A percentile compares a stretch with the other conserved stretches of the same genome.
Conservation (phyloP, 257 asterid genomes). For the Hygrophila difformis region DNA sequence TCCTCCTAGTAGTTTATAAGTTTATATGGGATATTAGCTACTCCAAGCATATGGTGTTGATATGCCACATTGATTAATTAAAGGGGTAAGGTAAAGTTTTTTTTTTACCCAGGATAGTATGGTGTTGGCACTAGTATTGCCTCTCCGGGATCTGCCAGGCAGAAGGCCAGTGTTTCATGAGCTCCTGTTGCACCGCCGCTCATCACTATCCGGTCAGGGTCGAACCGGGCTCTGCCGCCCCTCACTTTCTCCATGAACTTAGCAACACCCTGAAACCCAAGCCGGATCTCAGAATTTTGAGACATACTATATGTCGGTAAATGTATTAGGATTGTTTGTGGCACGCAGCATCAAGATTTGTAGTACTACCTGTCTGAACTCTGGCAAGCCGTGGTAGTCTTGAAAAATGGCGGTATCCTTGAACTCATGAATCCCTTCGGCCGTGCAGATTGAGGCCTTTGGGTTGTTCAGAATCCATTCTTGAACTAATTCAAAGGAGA, state of each 20-base stretch:
- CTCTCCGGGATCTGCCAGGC: slow-evolving; percentile 80
- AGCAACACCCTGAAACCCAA: slow-evolving; percentile 67
- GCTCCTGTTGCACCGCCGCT: slow-evolving; percentile 94
- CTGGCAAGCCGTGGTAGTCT: slow-evolving; percentile 71
- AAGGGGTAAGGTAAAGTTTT: too few relatives aligned
- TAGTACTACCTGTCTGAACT: slow-evolving; percentile 54
- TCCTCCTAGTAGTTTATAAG: too few relatives aligned
- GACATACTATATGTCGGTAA: too few relatives aligned
- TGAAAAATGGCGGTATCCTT: slow-evolving; percentile 57
- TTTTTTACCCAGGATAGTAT: slow-evolving; percentile 92
- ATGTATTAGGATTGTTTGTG: too few relatives aligned
- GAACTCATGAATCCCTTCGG: slow-evolving; percentile 41
- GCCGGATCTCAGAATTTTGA: neutral
- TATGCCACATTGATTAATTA: too few relatives aligned
- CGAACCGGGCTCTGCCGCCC: slow-evolving; percentile 55
- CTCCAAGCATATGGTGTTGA: too few relatives aligned
- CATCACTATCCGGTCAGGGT: slow-evolving; percentile 68
- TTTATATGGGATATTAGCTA: too few relatives aligned
- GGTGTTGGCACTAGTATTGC: slow-evolving; percentile 82
- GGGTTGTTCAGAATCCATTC: slow-evolving; percentile 55
- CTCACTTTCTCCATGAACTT: slow-evolving; percentile 76
- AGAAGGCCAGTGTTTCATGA: slow-evolving; percentile 67
- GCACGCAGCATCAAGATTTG: too few relatives aligned
- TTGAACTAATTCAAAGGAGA: slow-evolving; percentile 46
- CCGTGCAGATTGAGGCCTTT: slow-evolving; percentile 54